phyloP scores from a whole-genome alignment of 2,329 filamentous ascomycete genomes.

The Fusarium sterilihyphosum region DNA sequence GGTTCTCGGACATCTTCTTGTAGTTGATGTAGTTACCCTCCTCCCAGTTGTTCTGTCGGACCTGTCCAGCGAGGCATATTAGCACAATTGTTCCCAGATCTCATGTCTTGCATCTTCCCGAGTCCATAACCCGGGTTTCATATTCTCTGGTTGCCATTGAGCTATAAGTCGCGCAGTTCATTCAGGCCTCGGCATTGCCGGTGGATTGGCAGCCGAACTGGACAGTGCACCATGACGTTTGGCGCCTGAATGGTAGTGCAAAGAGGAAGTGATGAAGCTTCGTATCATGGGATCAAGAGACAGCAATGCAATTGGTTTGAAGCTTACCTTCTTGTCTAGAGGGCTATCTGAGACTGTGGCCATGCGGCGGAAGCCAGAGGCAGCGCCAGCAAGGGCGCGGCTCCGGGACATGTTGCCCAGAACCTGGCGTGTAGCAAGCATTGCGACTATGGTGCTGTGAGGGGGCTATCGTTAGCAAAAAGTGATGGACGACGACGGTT shows the following conservation, averaged over 20 bases:
- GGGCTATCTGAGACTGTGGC: conserved; percentile 87
- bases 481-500: background rate
- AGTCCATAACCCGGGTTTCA: background rate
- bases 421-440: conserved; percentile 78
- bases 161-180: background rate
- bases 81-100: conserved; percentile 16
- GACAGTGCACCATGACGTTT: conserved; percentile 27
- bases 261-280: background rate
- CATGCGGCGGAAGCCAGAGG: conserved; percentile 75
- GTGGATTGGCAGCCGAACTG: conserved; percentile 13
- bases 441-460: conserved; percentile 46
- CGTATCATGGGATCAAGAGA: background rate
- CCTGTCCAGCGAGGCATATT: conserved; percentile 51
- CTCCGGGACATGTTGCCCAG: conserved; percentile 71
- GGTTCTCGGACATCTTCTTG: conserved; percentile 99
- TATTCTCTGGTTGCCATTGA: background rate
- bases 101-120: background rate
- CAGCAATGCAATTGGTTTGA: background rate
- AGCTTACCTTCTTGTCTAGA: conserved; percentile 84
- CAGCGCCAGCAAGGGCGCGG: conserved; percentile 63
- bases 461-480: background rate
- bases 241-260: background rate
- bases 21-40: conserved; percentile 99
- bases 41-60: conserved; percentile 97
- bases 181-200: conserved; percentile 5